A percentile compares a stretch with the other conserved stretches of the same genome.
Evolutionary conservation across 257 asterid genomes (phyloP).

Genomic region (Forsythia suspensa): DNA sequence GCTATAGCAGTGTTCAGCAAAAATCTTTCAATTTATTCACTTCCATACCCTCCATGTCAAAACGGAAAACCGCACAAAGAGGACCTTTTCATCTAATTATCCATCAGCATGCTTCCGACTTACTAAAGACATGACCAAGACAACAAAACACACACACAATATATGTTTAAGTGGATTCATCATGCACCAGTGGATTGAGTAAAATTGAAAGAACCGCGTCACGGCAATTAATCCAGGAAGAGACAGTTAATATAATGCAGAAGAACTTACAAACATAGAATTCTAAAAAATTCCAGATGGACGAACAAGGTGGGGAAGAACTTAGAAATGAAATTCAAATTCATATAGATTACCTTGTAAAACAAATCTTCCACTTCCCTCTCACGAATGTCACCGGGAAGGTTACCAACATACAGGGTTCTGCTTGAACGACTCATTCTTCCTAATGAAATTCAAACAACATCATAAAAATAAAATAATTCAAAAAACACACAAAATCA

Average conservation of each 20-base stretch:
- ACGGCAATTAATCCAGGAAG: background rate
- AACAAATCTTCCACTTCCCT: slow-evolving; percentile 95
- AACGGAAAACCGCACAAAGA: background rate
- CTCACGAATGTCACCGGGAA: slow-evolving; percentile 96
- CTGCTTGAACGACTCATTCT: slow-evolving; percentile 96
- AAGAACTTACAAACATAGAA: background rate
- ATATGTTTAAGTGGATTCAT: background rate
- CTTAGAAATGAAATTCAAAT: background rate
- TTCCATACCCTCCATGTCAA: background rate
- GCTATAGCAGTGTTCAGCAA: background rate
- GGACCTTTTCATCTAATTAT: background rate
- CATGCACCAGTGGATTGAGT: background rate
- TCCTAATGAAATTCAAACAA: slow-evolving; percentile 18
- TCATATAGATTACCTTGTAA: slow-evolving; percentile 63
- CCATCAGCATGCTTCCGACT: background rate
- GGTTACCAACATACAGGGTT: slow-evolving; percentile 96
- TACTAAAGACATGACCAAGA: background rate
- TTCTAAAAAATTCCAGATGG: background rate
- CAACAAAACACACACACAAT: background rate
- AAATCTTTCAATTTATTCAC: background rate
- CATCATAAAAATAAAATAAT: background rate
- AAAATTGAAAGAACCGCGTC: background rate
- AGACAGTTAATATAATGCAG: background rate
- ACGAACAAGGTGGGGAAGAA: no score
- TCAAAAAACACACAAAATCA: background rate